Evolutionary conservation across 768 basidiomycete genomes (phyloP), one percentile per base, ranked within the genome.

Genomic region (Termitomyces sp.): DNA sequence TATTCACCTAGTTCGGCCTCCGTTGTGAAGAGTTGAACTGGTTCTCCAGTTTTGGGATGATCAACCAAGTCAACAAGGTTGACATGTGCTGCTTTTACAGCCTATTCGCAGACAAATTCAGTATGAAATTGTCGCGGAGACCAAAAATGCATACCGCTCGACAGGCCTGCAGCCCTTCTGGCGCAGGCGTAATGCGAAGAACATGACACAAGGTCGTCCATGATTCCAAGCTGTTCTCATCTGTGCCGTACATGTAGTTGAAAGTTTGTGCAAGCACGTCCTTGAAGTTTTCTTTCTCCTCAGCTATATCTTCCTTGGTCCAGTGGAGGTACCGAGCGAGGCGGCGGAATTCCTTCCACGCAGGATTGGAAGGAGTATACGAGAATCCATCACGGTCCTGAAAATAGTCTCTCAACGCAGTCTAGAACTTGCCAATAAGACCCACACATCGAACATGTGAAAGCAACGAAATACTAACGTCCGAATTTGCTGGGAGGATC

Each of bases 61-160:
- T 76, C 70, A 9, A 74, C 65, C 12, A 79, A 57, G 55, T 79
- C 77, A 5, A 77, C 70, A 20, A 78, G 64, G 57, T 79, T 79
- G 36, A 78, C 76, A 52, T 76, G 69, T 0, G 67, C 70, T 9
- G 50, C 51, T 18, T 54, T 46, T 4, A 77, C 70, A 4, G 64
- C 65, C 74, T 75, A 33, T 10, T 37, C 18, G 10, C 14, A 54
- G 30, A 10, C 33, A 20, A 33, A 18, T 47, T 27, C n/a, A 46
- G 46, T 37, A 8, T 20, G 13, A 3, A 46, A n/a, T 16, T 18
- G 12, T 27, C n/a, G 27, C 10, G 7, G n/a, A 14, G 16, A 22
- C 22, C 4, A 8, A 36, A 50, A 18, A 3, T 18, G 36, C 34
- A 20, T 57, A 74, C 74, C 47, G 53, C 37, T 50, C 64, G 64